Evolutionary conservation across 306 rosid genomes (phyloP), one percentile per base, ranked within the genome.

Genomic region (Acacia melanoxylon): DNA sequence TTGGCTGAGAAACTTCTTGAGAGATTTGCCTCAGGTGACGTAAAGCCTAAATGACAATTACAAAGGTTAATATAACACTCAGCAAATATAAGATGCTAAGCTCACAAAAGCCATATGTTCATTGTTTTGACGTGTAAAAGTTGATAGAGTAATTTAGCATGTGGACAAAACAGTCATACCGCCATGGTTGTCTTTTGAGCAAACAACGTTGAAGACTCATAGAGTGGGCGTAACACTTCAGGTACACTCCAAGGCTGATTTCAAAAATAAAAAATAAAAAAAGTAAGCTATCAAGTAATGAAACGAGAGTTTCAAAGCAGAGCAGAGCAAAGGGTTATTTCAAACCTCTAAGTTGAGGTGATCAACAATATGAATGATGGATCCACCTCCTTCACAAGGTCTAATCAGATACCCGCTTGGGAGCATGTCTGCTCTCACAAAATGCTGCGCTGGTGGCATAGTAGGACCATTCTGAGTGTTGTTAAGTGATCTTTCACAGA

Each of bases 331-430:
- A 48, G 19, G 17, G 52, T 48, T 48, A 48, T 59, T 68, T 74
- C 87, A 77, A 73, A 95, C 99, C 95, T 92, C 99, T 77, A 95
- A 90, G 77, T 91, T 87, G 89, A 95, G 83, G 85, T 95, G 99
- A 86, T 95, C 97, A 82, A 95, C 99, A 61, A 95, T 87, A 87
- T 95, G 98, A 71, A 95, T 90, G 76, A 95, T 92, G 46, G 98
- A 95, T 58, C 99, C 98, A 56, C 99, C 98, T 75, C 99, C 99
- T 82, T 95, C 99, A 75, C 99, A 95, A 49, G 99, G 96, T 72
- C 99, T 89, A 80, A 95, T 95, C 48, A 95, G 89, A 82, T 93
- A 95, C 17, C 99, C 99, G 61, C 99, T 95, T 12, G 99, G 93
- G 33, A 95, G 85, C 89, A 92, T 89, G 72, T 93, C 97, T 63